Base-by-base conservation (phyloP, 2,329 filamentous ascomycete genomes). In the Raffaelea ambrosiae region DNA sequence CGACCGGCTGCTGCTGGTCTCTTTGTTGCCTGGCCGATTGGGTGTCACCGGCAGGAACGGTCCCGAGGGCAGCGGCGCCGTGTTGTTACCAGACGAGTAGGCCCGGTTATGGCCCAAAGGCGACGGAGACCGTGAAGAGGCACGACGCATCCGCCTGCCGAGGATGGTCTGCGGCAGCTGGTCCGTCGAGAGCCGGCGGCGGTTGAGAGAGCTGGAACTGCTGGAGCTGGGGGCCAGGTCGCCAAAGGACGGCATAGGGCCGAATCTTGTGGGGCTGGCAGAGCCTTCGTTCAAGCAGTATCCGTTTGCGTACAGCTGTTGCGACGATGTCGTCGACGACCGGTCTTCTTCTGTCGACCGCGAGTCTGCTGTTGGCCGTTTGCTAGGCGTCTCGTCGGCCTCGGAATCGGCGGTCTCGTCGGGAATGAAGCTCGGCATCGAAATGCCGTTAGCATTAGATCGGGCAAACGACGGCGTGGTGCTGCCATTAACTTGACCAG, bases 361-460 rank as follows among this genome's bases (percentile, higher is more conserved):
- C 0, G 73, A 73, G 31, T 70, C 70, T 0, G n/a, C n/a, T n/a
- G 67, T 64, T 3, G 60, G 47, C 2, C 66, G 61, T 44, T 57
- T 62, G 48, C 66, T 67, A 4, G 48, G 23, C 4, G 66, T 65
- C 40, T 71, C 70, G 43, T 78, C 75, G 39, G 63, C 66, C 31
- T 73, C 71, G 7, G 65, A 62, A 31, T 79, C 63, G 18, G 58
- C 58, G 7, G 54, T 61, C 44, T 76, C 79, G 51, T 81, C 76
- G 1, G 77, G 65, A 38, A 75, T 72, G 54, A 80, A 80, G 56
- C 68, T 78, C 3, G 77, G 73, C 13, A 79, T 71, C 3, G 71
- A 58, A 13, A 73, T 61, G 3, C 74, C 74, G 49, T 77, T 79
- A 19, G 65, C 53, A 48, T 68, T 71, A 31, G 67, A 66, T 10